Evolutionary conservation across 176 grass and related monocot genomes (phyloP).

Genomic region (Oryza meyeriana): DNA sequence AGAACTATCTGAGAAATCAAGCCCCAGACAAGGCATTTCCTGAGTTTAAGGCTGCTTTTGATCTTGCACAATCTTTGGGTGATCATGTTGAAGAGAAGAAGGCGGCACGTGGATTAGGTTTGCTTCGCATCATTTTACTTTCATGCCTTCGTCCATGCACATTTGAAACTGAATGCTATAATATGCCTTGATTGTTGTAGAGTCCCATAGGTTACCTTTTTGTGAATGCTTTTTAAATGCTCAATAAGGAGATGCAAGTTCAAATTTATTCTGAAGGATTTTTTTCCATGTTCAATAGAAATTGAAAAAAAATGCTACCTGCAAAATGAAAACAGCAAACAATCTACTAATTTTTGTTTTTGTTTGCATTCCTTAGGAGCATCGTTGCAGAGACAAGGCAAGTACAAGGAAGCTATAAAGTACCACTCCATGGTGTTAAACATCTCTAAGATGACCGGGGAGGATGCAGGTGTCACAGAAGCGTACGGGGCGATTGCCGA

Average conservation of each 20-base stretch:
- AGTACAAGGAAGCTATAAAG: conserved; percentile 91
- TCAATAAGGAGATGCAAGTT: not conserved
- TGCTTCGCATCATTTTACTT: conserved; percentile 10
- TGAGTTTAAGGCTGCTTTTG: conserved; percentile 84
- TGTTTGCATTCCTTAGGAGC: conserved; percentile 56
- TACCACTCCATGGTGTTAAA: conserved; percentile 84
- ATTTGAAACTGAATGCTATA: not conserved
- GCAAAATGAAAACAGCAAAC: not conserved
- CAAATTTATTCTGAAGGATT: not conserved
- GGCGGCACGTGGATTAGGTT: conserved; percentile 89
- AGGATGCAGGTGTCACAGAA: conserved; percentile 83
- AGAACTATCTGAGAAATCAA: conserved; percentile 87
- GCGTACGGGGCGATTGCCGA: conserved; percentile 93
- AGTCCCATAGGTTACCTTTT: not conserved
- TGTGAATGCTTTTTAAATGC: not conserved
- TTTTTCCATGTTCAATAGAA: not conserved
- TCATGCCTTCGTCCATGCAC: not conserved
- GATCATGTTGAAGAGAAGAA: conserved; percentile 98
- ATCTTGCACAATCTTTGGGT: conserved; percentile 66
- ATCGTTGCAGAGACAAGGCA: conserved; percentile 90
- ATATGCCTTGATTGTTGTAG: not conserved
- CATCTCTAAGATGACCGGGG: conserved; percentile 63
- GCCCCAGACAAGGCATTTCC: conserved; percentile 65
- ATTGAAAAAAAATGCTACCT: not conserved
- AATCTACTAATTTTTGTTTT: not conserved